phyloP scores from a whole-genome alignment of 805 yeast species.

The Candida sithepensis region DNA sequence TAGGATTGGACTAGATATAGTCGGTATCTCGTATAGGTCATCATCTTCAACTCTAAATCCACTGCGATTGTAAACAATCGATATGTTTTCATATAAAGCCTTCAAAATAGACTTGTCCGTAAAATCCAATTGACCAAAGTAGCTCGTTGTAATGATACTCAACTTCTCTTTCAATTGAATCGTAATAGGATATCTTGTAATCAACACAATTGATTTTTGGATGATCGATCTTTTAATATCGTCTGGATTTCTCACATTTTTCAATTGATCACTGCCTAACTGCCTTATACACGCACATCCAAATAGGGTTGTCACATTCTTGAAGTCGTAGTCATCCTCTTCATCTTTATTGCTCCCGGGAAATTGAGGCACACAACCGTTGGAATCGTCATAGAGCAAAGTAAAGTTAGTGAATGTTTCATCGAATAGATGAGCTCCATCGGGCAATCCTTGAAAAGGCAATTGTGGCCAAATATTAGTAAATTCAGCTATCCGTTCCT shows the following conservation, averaged over 20 bases:
- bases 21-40: slow-evolving; percentile 26
- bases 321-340: slow-evolving; percentile 8
- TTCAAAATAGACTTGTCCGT: slow-evolving; percentile 65
- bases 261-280: slow-evolving; percentile 57
- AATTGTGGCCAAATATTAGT: slow-evolving; percentile 71
- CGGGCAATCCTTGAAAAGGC: slow-evolving; percentile 94
- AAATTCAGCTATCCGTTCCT: slow-evolving; percentile 28
- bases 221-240: slow-evolving; percentile 62
- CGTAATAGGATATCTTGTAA: slow-evolving; percentile 78
- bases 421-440: slow-evolving; percentile 90
- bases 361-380: slow-evolving; percentile 42
- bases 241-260: slow-evolving; percentile 27
- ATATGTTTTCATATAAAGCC: slow-evolving; percentile 64
- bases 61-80: slow-evolving; percentile 35
- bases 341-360: slow-evolving; percentile 19
- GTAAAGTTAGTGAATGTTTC: slow-evolving; percentile 93
- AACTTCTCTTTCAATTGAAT: slow-evolving; percentile 86
- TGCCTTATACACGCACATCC: slow-evolving; percentile 94
- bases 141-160: slow-evolving; percentile 83
- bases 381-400: slow-evolving; percentile 60
- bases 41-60: slow-evolving; percentile 29
- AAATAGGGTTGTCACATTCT: slow-evolving; percentile 66
- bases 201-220: slow-evolving; percentile 85
- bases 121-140: slow-evolving; percentile 77
- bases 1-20: background rate